phyloP scores from a whole-genome alignment of 768 basidiomycete species.

The Polyporus arcularius region DNA sequence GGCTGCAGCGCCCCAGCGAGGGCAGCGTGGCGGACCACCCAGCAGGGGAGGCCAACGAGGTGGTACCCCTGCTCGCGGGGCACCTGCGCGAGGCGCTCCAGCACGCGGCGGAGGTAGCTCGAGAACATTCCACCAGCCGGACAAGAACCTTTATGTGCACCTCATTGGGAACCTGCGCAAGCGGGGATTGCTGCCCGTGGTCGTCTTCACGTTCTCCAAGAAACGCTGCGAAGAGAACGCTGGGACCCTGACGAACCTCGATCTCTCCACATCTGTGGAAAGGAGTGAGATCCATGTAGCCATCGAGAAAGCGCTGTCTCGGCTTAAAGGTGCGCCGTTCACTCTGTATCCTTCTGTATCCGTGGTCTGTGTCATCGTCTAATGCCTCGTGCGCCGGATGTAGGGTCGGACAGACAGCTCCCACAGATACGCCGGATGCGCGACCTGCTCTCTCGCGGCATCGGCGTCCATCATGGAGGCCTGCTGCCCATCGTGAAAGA shows the following conservation, averaged over 20 bases:
- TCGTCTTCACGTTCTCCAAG: conserved; percentile 97
- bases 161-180: conserved; percentile 86
- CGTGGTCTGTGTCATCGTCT: conserved; percentile 4
- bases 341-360: no score
- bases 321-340: conserved; percentile 74
- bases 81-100: conserved; percentile 32
- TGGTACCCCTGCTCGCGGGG: conserved; percentile 41
- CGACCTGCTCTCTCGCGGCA: conserved; percentile 86
- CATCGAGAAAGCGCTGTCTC: conserved; percentile 86
- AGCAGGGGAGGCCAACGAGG: conserved; percentile 47
- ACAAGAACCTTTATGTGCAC: conserved; percentile 94
- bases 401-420: conserved; percentile 88
- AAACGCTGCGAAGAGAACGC: conserved; percentile 98
- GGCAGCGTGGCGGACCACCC: conserved; percentile 45
- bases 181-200: conserved; percentile 85
- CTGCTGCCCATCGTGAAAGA: conserved; percentile 96
- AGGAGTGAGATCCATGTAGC: conserved; percentile 97
- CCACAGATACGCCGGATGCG: conserved; percentile 93
- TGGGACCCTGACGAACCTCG: conserved; percentile 79
- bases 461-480: conserved; percentile 97
- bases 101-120: conserved; percentile 26
- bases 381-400: not conserved
- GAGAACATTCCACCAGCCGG: conserved; percentile 68
- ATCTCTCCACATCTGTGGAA: conserved; percentile 86
- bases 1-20: conserved; percentile 56